Conservation (phyloP, 495 filamentous ascomycete genomes). For the Arthonia radiata region DNA sequence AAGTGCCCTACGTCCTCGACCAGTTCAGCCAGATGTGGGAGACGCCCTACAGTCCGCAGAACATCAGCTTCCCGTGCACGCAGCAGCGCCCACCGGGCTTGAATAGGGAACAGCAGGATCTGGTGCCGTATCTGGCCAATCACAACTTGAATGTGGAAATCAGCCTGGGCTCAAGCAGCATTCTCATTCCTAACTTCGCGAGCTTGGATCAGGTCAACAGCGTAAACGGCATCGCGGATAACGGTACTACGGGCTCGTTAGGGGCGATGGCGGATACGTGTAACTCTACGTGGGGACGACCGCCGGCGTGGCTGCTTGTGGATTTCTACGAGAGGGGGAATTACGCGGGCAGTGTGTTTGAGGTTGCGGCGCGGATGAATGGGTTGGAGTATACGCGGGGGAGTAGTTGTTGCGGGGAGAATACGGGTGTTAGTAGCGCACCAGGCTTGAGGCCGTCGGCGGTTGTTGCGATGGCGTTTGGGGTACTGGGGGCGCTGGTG, state of each 20-base stretch:
- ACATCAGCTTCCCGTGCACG: slow-evolving; percentile 32
- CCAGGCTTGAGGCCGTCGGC: not conserved
- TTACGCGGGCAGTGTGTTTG: slow-evolving; percentile 63
- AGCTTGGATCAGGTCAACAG: slow-evolving; percentile 45
- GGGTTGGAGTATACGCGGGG: slow-evolving; percentile 60
- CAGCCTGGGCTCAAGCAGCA: slow-evolving; percentile 25
- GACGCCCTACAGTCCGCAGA: slow-evolving; percentile 37
- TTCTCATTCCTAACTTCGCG: slow-evolving; percentile 56
- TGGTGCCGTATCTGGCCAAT: slow-evolving; percentile 68
- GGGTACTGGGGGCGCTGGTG: too few relatives aligned
- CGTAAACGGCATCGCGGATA: slow-evolving; percentile 24
- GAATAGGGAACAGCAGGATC: slow-evolving; percentile 21
- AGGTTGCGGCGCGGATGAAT: slow-evolving; percentile 67
- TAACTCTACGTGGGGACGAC: slow-evolving; percentile 32
- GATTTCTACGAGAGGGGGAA: slow-evolving; percentile 64
- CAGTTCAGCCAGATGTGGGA: slow-evolving; percentile 45
- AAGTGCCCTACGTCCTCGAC: slow-evolving; percentile 41
- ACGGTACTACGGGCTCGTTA: too few relatives aligned
- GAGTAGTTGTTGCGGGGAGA: slow-evolving; percentile 43
- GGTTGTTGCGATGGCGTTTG: not conserved
- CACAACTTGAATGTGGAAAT: slow-evolving; percentile 72
- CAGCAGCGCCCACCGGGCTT: slow-evolving; percentile 35
- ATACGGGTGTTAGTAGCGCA: not conserved
- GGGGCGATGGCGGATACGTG: slow-evolving; percentile 46
- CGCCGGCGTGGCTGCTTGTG: slow-evolving; percentile 71